Evolutionary conservation across 371 early-diverging fungal species (phyloP), one percentile per base, ranked within the genome.

Genomic region (Apophysomyces variabilis): DNA sequence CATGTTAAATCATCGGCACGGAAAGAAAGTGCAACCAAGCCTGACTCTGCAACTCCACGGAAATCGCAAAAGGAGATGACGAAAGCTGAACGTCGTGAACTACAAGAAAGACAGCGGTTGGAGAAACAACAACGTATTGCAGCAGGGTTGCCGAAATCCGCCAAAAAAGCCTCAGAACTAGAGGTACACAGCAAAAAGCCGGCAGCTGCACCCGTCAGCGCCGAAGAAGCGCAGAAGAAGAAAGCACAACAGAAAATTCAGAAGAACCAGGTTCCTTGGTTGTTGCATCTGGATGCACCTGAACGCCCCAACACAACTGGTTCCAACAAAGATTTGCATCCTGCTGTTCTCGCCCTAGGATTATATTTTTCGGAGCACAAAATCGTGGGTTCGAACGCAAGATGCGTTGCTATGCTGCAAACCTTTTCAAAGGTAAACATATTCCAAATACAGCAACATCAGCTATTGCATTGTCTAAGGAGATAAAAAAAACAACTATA

Each of bases 331-430:
- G 87, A 88, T 14, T 83, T 99, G 59, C 98, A 99, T 69, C 98
- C 98, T 7, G 91, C 91, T 6, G 91, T 99, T 18, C 76, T 94
- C 50, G 82, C 85, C 36, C 85, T 95, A 7, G 99, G 97, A 6
- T 80, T 96, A 38, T 92, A 92, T 71, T 93, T 94, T 83, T 87
- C 91, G 5, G 88, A 95, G 61, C 88, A 89, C 71, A 88, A 88
- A 68, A 94, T 99, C 56, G 85, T 88, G 16, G 98, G 98, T 11
- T 93, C 96, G 16, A 98, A 96, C 71, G 95, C 95, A 5, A 76
- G 96, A 60, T 92, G 92, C 71, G 84, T 92, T 21, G 95, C 95
- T 50, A 93, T 94, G 89, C 75, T 96, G 64, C 78, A 83, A 41
- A 90, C 91, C 0, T 93, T 95, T 69, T 89, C 91, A 71, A 89